Base-by-base conservation (phyloP, 768 basidiomycete genomes). In the Tulasnella sp. region DNA sequence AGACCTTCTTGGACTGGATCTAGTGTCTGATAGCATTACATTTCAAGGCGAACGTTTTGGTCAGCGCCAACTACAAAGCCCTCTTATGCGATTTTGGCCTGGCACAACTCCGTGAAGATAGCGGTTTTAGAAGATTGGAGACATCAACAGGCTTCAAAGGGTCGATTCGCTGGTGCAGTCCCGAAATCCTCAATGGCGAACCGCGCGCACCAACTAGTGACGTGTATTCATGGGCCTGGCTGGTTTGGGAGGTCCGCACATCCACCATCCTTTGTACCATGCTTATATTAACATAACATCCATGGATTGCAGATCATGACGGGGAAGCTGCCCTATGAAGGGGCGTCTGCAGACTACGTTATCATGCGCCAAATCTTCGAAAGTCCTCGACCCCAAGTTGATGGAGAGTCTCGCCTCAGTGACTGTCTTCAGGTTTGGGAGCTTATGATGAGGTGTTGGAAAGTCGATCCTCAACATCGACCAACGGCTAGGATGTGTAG, bases 81-180 rank as follows among this genome's bases (percentile, higher is more conserved):
- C 3, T 40, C 11, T 19, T 72, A 6, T 72, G 71, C 22, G 71
- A 72, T 29, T 72, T 72, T 29, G 71, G 71, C 12, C 22, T 72
- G 11, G 45, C 71, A 42, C 36, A 29, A 17, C 15, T 39, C 5
- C 17, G 19, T 9, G 71, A 42, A 25, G 42, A 72, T n/a, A 31
- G 25, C n/a, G 31, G 42, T 8, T 36, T 36, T 22, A 8, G 12
- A 12, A 29, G n/a, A 25, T 52, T 72, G 40, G 45, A 40, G 40
- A 52, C 71, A 7, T 45, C 71, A 40, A 31, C 17, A 9, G 42
- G 71, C 12, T 72, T 72, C 71, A 49, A 72, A 36, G 71, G 71
- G 3, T 72, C 71, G n/a, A 72, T 72, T 8, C 22, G 40, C 7
- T 72, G 49, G 40, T 72, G 37, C 36, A 70, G 69, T 29, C 69